phyloP scores from a whole-genome alignment of 2,329 filamentous ascomycete genomes.

The Exserohilum rostratum region DNA sequence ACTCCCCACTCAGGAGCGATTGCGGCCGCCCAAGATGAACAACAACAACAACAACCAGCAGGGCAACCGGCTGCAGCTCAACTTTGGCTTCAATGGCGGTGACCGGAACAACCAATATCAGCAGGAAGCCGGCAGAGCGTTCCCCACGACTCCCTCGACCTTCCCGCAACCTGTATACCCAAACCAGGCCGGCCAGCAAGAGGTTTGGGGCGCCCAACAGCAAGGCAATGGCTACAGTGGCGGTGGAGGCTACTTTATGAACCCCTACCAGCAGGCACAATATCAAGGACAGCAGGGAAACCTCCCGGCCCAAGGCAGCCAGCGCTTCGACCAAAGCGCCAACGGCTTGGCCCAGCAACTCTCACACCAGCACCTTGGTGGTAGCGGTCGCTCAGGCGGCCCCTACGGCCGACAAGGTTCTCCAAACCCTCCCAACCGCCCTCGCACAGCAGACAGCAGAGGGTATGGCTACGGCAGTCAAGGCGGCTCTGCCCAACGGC shows the following conservation, averaged over 20 bases:
- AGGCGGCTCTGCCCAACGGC: constrained; percentile 68
- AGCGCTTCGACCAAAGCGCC: constrained; percentile 76
- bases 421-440: constrained; percentile 71
- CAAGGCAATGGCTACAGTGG: constrained; percentile 38
- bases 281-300: constrained; percentile 59
- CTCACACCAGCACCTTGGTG: constrained; percentile 89
- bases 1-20: constrained; percentile 13
- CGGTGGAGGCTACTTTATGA: constrained; percentile 57
- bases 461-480: constrained; percentile 67
- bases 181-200: constrained; percentile 65
- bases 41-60: constrained; percentile 49
- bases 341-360: constrained; percentile 94
- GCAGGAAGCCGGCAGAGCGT: constrained; percentile 56
- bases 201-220: constrained; percentile 62
- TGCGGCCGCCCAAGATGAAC: constrained; percentile 39
- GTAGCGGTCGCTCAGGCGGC: constrained; percentile 68
- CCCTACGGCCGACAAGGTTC: constrained; percentile 73
- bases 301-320: constrained; percentile 58
- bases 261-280: constrained; percentile 53
- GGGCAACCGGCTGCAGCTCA: constrained; percentile 58
- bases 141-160: constrained; percentile 82
- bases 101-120: constrained; percentile 49
- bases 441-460: constrained; percentile 78
- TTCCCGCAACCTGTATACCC: constrained; percentile 89
- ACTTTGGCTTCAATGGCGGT: constrained; percentile 55